Evolutionary conservation across 2,329 filamentous ascomycete species (phyloP), one percentile per base, ranked within the genome.

Genomic region (Penicillium sp.): DNA sequence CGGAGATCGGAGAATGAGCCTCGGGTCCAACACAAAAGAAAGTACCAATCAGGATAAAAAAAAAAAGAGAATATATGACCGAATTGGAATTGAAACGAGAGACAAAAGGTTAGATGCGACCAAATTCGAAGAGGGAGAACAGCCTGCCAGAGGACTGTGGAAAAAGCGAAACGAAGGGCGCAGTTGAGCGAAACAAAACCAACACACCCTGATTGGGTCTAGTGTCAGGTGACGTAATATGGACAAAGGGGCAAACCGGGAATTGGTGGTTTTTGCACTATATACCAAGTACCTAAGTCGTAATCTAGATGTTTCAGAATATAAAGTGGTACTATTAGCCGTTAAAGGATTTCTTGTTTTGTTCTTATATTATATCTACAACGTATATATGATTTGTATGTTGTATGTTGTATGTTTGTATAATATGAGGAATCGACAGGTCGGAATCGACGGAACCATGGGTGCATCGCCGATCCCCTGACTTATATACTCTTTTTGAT

Each of bases 221-320:
- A 57, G 50, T 32, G 54, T 55, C 51, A 57, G 40, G 51, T 59
- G 54, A 59, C 53, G 53, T 59, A 53, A 45, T 43, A 51, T 49
- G 5, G 35, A 41, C 47, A 50, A 36, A 55, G 52, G 53, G 47
- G 43, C 16, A 32, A 46, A 27, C 44, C 18, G 19, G 44, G 16
- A 39, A 19, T 11, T 7, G 34, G 34, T 7, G 7, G 1, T 16
- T 34, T 35, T 16, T 26, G 38, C 23, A 23, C 4, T 23, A 19
- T 8, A 3, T 23, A 23, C 23, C 23, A 18, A 13, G 26, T 29
- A 16, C 13, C 14, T 29, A 14, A 35, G 23, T 29, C 11, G 8
- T 14, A 29, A 23, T 23, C 5, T 29, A 29, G 29, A 26, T 29
- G 41, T 43, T 43, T 43, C 26, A 38, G 34, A 27, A 23, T 18